Conservation (phyloP, 495 filamentous ascomycete genomes). For the Polyplosphaeria fusca region DNA sequence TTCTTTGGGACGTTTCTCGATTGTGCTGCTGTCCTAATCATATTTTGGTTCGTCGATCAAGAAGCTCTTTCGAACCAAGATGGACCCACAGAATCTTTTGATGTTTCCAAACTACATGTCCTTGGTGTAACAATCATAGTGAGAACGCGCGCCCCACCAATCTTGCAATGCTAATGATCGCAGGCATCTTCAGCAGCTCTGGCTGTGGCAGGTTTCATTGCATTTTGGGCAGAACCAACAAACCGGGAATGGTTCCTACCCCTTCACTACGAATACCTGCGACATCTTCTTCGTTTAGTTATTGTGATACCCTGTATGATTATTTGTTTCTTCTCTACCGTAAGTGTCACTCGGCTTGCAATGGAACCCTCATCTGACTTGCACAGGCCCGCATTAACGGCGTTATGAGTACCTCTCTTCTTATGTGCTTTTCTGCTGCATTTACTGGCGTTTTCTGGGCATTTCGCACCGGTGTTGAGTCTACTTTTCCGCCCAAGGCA, state of each 20-base stretch:
- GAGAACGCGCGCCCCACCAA: neutral
- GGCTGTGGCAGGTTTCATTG: slow-evolving; percentile 7
- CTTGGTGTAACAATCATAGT: slow-evolving; percentile 24
- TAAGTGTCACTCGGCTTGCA: slow-evolving; percentile 14
- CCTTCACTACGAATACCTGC: slow-evolving; percentile 9
- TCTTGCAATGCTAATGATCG: slow-evolving; percentile 1
- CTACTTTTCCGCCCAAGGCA: slow-evolving; percentile 12
- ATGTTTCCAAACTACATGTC: too few species aligned
- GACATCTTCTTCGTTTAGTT: slow-evolving; percentile 12
- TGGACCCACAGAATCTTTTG: too few species aligned
- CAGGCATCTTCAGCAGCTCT: slow-evolving; percentile 21
- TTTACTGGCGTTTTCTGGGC: slow-evolving; percentile 1
- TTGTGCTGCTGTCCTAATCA: slow-evolving; percentile 10
- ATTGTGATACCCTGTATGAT: slow-evolving; percentile 24
- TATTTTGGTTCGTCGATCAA: slow-evolving; percentile 24
- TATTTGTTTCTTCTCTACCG: slow-evolving; percentile 32
- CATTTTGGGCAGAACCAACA: slow-evolving; percentile 18
- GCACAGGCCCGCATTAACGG: slow-evolving; percentile 12
- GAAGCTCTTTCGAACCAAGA: too few species aligned
- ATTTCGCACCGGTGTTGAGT: slow-evolving; percentile 2
- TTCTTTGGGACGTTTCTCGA: slow-evolving; percentile 30
- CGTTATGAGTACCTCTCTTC: slow-evolving; percentile 27
- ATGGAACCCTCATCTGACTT: neutral
- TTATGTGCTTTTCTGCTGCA: slow-evolving; percentile 19
- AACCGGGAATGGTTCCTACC: slow-evolving; percentile 30